Conservation (phyloP, 495 filamentous ascomycete genomes). For the Trichocladium antarcticum region DNA sequence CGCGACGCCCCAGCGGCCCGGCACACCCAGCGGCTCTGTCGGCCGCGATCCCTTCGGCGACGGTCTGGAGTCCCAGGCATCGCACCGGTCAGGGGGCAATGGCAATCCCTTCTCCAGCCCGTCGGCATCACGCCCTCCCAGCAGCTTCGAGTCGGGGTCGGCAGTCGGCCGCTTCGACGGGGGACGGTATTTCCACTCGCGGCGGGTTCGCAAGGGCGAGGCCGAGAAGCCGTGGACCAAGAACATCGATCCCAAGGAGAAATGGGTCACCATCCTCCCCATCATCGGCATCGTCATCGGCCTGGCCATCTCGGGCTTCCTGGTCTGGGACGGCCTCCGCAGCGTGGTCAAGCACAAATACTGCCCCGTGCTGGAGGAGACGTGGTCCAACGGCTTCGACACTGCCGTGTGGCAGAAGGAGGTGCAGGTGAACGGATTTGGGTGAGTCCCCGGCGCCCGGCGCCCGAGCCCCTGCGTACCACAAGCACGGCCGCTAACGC, state of each 20-base stretch:
- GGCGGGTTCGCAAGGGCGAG: conserved; percentile 58
- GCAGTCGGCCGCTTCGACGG: conserved; percentile 26
- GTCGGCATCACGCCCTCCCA: conserved; percentile 43
- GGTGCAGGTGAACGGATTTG: conserved; percentile 71
- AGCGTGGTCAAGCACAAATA: conserved; percentile 64
- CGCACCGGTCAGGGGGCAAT: conserved; percentile 18
- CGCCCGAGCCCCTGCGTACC: not conserved
- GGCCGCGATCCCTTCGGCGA: conserved; percentile 28
- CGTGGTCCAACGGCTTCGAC: conserved; percentile 53
- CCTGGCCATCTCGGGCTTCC: conserved; percentile 50
- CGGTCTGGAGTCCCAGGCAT: conserved; percentile 27
- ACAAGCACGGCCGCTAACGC: not conserved
- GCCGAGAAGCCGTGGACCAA: conserved; percentile 59
- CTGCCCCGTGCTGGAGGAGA: conserved; percentile 58
- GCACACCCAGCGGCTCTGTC: conserved; percentile 28
- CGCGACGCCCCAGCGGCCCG: conserved; percentile 29
- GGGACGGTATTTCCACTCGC: conserved; percentile 61
- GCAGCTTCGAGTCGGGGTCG: conserved; percentile 41
- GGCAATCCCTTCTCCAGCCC: conserved; percentile 49
- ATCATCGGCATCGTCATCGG: conserved; percentile 56
- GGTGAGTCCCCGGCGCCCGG: conserved; percentile 39
- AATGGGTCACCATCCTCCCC: conserved; percentile 75
- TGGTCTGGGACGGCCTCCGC: conserved; percentile 59
- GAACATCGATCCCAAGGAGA: conserved; percentile 62
- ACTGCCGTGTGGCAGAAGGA: conserved; percentile 62